Base-by-base conservation (phyloP, 352 stramenopile species). In the Elongisporangium prolatum region DNA sequence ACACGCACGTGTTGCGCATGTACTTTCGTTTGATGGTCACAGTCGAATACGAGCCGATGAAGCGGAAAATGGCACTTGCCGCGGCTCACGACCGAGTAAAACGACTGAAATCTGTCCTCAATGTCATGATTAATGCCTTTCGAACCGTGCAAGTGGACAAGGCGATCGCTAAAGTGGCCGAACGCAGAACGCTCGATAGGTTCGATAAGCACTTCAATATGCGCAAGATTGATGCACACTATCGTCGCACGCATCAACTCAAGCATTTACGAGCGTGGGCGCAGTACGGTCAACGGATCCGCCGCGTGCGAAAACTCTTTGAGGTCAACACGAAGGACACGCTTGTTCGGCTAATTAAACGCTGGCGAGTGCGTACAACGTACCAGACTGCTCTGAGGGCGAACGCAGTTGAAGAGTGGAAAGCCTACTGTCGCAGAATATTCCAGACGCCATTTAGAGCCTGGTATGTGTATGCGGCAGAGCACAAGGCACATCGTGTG, bases 171-270 rank as follows among this genome's bases (percentile, higher is more conserved):
- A 71, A 68, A 11, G 65, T 74, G 13, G 75, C 57, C 37, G 78
- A 91, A n/a, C 66, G 65, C 0, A 61, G 78, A 0, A 86, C 83
- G 9, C 76, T 93, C 20, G 69, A 86, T 7, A 61, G 79, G 8
- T 93, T 89, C 48, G 78, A 89, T 4, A 74, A 84, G 50, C 77
- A 77, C 34, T 75, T 84, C 56, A 92, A 92, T 44, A 59, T 91
- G n/a, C 77, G 80, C 18, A 73, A 74, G 17, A 87, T 91, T 25
- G 83, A 91, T 48, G 75, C 69, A 9, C 80, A 91, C 54, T 89
- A 88, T 51, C 67, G 65, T 10, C 65, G 61, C 9, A 79, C 72
- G 4, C 65, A 73, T 44, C 55, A 79, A 48, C 61, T 69, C 9
- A 85, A 87, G 53, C 83, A 91, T 56, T 48, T 93, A 2, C 61